Evolutionary conservation across 164 flowering plant genomes (phyloP), one percentile per base, ranked within the genome.

Genomic region (Taxillus chinensis): DNA sequence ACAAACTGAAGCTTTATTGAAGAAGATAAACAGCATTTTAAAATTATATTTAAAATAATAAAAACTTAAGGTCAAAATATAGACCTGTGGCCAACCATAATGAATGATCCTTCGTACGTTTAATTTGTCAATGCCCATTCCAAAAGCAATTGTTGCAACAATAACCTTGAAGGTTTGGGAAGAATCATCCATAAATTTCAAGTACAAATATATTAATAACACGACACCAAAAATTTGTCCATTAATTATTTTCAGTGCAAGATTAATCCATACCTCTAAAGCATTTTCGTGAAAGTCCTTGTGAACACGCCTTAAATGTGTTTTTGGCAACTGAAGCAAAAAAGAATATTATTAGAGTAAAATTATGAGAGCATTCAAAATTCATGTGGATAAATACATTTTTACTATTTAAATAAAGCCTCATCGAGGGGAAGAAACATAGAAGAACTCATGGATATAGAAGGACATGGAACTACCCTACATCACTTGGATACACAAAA

Each of bases 71-170:
- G 27, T 27, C 27, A 27, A 27, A 27, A 27, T 27, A 27, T 27
- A 27, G 42, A 89, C 96, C 95, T 90, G 98, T 57, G 96, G 98
- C 98, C 96, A 89, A 65, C 98, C 98, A 80, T 92, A 89, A 70
- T 92, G 98, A 59, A 92, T 80, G 41, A 92, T 80, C 75, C 91
- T 84, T 56, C 95, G 76, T 50, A 92, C 93, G 58, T 92, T 89
- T 60, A 67, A 74, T 70, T 89, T 89, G 83, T 92, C 98, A 71
- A 92, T 92, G 37, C 98, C 96, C 98, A 92, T 92, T 61, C 98
- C 98, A 75, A 92, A 92, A 65, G 98, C 98, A 76, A 92, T 80
- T 64, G 98, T 92, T 58, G 98, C 96, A 68, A 92, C 96, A 61
- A 92, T 83, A 27, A 89, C 90, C 97, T 90, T 27, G 80, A 43